Evolutionary conservation across 306 rosid species (phyloP), one percentile per base, ranked within the genome.

Genomic region (Mimosa pudica): DNA sequence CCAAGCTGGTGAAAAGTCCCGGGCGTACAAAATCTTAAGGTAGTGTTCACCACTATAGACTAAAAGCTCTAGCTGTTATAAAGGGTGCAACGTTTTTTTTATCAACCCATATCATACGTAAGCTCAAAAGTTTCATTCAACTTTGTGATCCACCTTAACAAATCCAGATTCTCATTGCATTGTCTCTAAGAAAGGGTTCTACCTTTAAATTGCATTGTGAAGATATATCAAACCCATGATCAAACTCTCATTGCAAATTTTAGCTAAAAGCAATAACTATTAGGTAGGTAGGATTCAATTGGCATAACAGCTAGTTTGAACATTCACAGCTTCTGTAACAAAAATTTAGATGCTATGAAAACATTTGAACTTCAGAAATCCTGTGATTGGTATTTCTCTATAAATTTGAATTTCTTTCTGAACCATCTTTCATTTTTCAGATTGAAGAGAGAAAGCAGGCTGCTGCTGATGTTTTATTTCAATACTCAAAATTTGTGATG

Each of bases 401-500:
- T 54, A 24, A 36, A 72, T 66, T 70, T 55, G 54, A 54, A 70
- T 49, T 35, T 35, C 76, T 32, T 13, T 80, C 67, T 12, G 42
- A 76, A 74, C 72, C 78, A 30, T 83, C 62, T 55, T 55, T 46
- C 67, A 41, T 66, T 78, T 80, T 87, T 74, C 81, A 95, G 99
- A 74, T 45, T 10, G 96, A 91, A 42, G 89, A 84, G 85, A 89
- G 84, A 81, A 95, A 91, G 88, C 94, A 93, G 86, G 94, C 94
- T 69, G 93, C 97, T 65, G 99, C 98, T 33, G 98, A 91, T 79
- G 94, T 89, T 10, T 73, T 93, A 89, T 92, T 83, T 84, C 87
- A 89, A 36, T 91, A 95, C 74, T 95, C 99, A 41, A 95, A 81
- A 87, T 93, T 95, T 85, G 97, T 84, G 69, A 86, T 93, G 90